These are phyloP conservation scores for Phytophthora crassamura DNA, from an alignment of 352 stramenopile genomes.

Conservation along the genomic window DNA sequence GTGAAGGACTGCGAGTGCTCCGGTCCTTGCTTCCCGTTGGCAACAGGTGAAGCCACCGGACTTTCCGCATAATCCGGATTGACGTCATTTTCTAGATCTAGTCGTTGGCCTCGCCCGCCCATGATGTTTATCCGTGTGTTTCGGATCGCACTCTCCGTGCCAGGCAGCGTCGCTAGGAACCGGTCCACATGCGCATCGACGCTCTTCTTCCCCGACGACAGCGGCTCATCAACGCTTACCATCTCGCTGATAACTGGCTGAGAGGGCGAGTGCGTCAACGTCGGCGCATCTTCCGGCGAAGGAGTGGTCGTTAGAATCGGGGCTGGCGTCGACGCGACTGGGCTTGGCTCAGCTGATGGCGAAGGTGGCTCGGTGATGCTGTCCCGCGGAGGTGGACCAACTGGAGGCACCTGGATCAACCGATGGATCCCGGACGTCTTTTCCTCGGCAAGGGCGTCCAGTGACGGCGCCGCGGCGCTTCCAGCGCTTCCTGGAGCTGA, in stretches of 20 bases:
- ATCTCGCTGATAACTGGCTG: constrained; percentile 42
- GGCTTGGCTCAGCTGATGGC: constrained; percentile 7
- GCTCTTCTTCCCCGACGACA: constrained; percentile 54
- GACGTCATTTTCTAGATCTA: constrained; percentile 77
- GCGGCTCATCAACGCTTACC: constrained; percentile 50
- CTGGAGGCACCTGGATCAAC: constrained; percentile 42
- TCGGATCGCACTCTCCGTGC: constrained; percentile 92
- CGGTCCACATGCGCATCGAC: constrained; percentile 65
- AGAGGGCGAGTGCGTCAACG: constrained; percentile 20
- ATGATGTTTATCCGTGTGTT: constrained; percentile 93
- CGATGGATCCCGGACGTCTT: constrained; percentile 56
- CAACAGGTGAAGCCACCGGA: constrained; percentile 19
- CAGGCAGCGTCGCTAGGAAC: constrained; percentile 86
- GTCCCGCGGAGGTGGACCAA: constrained; percentile 22
- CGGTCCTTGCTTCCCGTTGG: constrained; percentile 28
- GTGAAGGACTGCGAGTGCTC: constrained; percentile 41
- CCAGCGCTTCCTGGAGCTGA: constrained; percentile 21
- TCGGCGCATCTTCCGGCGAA: constrained; percentile 10
- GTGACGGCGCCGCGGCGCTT: constrained; percentile 18
- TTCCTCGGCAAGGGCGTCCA: constrained; percentile 45
- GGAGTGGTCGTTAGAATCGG: not conserved
- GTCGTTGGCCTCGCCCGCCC: constrained; percentile 88
- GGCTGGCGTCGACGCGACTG: not conserved
- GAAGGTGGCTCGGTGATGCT: constrained; percentile 26
- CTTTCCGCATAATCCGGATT: constrained; percentile 49